Evolutionary conservation across 768 basidiomycete species (phyloP), one percentile per base, ranked within the genome.

Genomic region (Strobilomyces echinocephalus): DNA sequence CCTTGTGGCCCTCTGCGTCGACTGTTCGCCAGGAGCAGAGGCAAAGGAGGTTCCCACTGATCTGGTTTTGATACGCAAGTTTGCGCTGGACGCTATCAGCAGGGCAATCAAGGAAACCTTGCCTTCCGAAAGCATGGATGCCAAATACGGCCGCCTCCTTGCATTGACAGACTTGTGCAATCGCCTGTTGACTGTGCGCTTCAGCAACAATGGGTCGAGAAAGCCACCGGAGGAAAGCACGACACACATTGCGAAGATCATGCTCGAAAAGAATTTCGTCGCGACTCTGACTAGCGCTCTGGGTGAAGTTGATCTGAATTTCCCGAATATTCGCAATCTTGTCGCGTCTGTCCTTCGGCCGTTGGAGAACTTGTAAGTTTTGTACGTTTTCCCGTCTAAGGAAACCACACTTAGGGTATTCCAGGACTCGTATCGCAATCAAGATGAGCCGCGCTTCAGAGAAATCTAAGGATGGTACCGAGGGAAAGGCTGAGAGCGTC

Each of bases 201-300:
- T 87, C 69, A 85, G 79, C 63, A 69, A 80, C 62, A 69, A 60
- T 54, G 74, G 74, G 7, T 68, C 73, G 34, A 74, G 73, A 54
- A 75, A 83, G 42, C 83, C 79, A 58, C 74, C 77, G 38, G 76
- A 79, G 52, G 95, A 93, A 46, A 79, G 79, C n/a, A 87, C 87
- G 4, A 87, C 94, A 8, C 95, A 97, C 56, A 80, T 98, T 49
- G 93, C 95, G 20, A 97, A 97, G 74, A 81, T 95, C 57, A 99
- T 99, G 97, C 73, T 99, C 47, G 97, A 99, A 77, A 97, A 97
- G 75, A 91, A 91, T 65, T 95, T 91, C 58, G 97, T 97, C 15
- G 80, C 88, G 5, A 85, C 87, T 1, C 74, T 99, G 34, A 97
- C 97, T 0, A 87, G 77, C 40, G 87, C 93, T 11, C 77, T 97